Evolutionary conservation across 768 basidiomycete species (phyloP), one percentile per base, ranked within the genome.

Genomic region (Candolleomyces efflorescens): DNA sequence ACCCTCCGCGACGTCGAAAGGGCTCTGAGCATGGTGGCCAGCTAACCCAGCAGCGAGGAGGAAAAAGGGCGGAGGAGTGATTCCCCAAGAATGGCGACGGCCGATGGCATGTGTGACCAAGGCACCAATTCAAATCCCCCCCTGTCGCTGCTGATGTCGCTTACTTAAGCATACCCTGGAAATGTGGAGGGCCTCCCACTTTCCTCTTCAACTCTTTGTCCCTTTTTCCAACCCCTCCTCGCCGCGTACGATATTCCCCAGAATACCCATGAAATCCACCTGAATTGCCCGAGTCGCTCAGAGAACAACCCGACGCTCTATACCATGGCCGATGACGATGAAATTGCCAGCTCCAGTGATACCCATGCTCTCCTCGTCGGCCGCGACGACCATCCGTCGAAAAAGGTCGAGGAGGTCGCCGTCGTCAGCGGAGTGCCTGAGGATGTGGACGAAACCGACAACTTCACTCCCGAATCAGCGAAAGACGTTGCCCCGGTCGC

Each of bases 271-370:
- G 55, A 23, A 36, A 27, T 32, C 32, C 22, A 20, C 18, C 48
- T 51, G 5, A 23, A 38, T 37, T 49, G 9, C n/a, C 49, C 18
- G 24, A 6, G 18, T 41, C 15, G 18, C 32, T 20, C 7, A 37
- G 6, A 22, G 49, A 27, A 26, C 27, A 27, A 26, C 37, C 38
- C 54, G 26, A 18, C 41, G 23, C 50, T 53, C 55, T 53, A 17
- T 36, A 41, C 41, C 53, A 62, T 62, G 59, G 39, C 54, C 50
- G 49, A 47, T 32, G 46, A 55, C 39, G 59, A 55, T 24, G 27
- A 64, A 55, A 74, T 74, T 45, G 73, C 75, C 61, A 68, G 70
- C 46, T 74, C 73, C 65, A 75, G 68, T 60, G 70, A 75, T 62
- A 63, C 68, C 22, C 77, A 71, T 54, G 72, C 68, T 43, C 69